Evolutionary conservation across 2,329 filamentous ascomycete genomes (phyloP).

Genomic region (Blastomyces parvus): DNA sequence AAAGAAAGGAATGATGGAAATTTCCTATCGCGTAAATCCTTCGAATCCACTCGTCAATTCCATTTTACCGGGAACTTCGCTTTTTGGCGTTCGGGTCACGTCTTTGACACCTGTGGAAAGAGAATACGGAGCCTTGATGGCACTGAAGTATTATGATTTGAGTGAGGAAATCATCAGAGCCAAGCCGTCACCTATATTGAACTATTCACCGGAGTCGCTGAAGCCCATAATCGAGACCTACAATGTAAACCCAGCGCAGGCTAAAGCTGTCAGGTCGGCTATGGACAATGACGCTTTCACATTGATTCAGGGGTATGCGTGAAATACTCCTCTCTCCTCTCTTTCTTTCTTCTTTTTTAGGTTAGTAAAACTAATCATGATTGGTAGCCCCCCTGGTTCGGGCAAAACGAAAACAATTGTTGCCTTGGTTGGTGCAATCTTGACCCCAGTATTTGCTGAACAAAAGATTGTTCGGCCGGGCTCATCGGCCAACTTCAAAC

Average conservation of each 20-base stretch:
- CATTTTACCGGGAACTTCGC: constrained; percentile 58
- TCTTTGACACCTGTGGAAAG: constrained; percentile 92
- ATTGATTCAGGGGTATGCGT: constrained; percentile 72
- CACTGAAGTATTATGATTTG: constrained; percentile 88
- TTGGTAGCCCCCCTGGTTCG: constrained; percentile 70
- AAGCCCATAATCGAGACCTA: constrained; percentile 64
- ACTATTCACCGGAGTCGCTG: constrained; percentile 66
- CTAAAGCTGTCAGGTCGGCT: constrained; percentile 82
- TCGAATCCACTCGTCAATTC: constrained; percentile 52
- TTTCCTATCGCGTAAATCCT: constrained; percentile 74
- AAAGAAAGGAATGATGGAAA: constrained; percentile 72
- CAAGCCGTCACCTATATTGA: constrained; percentile 78
- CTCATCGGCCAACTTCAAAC: constrained; percentile 32
- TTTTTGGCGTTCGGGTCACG: constrained; percentile 73
- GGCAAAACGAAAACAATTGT: constrained; percentile 98
- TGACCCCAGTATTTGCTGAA: constrained; percentile 50
- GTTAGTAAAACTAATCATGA: constrained; percentile 24
- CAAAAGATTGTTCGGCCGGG: constrained; percentile 40
- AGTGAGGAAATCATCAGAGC: constrained; percentile 86
- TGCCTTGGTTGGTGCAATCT: constrained; percentile 82
- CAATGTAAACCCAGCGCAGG: constrained; percentile 77
- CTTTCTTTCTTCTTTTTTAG: background rate
- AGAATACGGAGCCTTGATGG: constrained; percentile 85
- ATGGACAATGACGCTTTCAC: constrained; percentile 96
- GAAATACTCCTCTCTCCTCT: constrained; percentile 7